Percentiles rank a stretch among this genome's conserved stretches.
Conservation (phyloP, 1,284 basidiomycete genomes). For the Pisolithus thermaeus region DNA sequence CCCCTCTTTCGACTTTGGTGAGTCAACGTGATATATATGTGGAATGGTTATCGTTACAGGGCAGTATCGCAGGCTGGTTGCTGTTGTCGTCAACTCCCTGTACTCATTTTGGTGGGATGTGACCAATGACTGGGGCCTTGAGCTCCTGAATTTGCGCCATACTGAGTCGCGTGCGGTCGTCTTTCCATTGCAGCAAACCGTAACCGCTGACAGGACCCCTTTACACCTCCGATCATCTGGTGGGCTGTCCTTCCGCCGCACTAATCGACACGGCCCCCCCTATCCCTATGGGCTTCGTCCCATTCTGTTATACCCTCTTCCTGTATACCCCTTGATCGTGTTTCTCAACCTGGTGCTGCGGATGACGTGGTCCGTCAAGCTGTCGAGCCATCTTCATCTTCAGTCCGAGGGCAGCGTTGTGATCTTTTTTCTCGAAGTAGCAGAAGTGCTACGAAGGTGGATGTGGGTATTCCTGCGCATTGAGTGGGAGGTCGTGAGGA, state of each 20-base stretch:
- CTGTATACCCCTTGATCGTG: slow-evolving; percentile 83
- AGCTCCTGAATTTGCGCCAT: slow-evolving; percentile 51
- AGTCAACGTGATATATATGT: slow-evolving; percentile 21
- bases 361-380: slow-evolving; percentile 92
- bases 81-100: slow-evolving; percentile 83
- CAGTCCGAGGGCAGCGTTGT: slow-evolving; percentile 77
- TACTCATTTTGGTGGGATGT: slow-evolving; percentile 99
- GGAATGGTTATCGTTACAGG: not conserved
- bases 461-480: slow-evolving; percentile 96
- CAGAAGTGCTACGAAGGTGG: slow-evolving; percentile 88
- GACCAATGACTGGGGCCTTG: slow-evolving; percentile 96
- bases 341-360: slow-evolving; percentile 85
- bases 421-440: slow-evolving; percentile 87
- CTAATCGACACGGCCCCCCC: slow-evolving; percentile 19
- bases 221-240: slow-evolving; percentile 6
- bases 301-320: slow-evolving; percentile 70
- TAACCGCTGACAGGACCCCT: slow-evolving; percentile 24
- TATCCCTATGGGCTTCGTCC: slow-evolving; percentile 71
- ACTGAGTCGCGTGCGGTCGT: slow-evolving; percentile 29
- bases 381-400: slow-evolving; percentile 84
- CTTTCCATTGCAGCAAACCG: slow-evolving; percentile 36
- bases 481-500: slow-evolving; percentile 89
- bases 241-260: slow-evolving; percentile 10
- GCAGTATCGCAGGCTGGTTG: slow-evolving; percentile 60
- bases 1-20: slow-evolving; percentile 81